A percentile compares a stretch with the other conserved stretches of the same genome.
Evolutionary conservation across 352 stramenopile species (phyloP).

Genomic region (Blastocystis sp.): DNA sequence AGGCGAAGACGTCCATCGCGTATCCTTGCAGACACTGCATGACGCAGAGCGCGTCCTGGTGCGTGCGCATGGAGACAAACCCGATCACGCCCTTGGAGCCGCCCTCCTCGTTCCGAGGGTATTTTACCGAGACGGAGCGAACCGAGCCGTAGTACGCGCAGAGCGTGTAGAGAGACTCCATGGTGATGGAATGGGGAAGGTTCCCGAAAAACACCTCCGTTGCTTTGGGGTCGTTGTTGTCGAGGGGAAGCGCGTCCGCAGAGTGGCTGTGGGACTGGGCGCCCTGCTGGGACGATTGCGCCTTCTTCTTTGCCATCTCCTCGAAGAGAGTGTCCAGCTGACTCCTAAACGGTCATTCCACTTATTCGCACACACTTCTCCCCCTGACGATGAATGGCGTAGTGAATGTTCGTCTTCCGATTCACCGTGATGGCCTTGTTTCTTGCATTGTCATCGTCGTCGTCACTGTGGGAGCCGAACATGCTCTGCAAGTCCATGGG

Average conservation of each 20-base stretch:
- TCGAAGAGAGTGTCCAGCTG: conserved; percentile 61
- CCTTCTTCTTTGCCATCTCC: conserved; percentile 44
- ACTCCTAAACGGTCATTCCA: conserved; percentile 3
- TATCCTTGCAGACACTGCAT: conserved; percentile 12
- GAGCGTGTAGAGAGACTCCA: conserved; percentile 41
- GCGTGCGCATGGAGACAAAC: conserved; percentile 35
- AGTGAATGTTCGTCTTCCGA: conserved; percentile 69
- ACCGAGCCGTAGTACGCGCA: conserved; percentile 60
- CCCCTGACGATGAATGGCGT: conserved; percentile 31
- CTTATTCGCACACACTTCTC: conserved; percentile 34
- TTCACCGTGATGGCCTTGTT: conserved; percentile 46
- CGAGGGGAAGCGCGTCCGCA: not conserved
- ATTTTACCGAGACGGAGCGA: not conserved
- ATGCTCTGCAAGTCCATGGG: conserved; percentile 23
- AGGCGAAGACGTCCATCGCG: not conserved
- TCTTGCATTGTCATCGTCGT: not conserved
- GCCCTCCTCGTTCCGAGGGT: not conserved
- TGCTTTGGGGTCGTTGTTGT: not conserved
- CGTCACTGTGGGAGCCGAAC: conserved; percentile 59
- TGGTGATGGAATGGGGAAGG: conserved; percentile 10
- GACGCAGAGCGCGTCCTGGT: conserved; percentile 5
- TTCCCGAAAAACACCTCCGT: conserved; percentile 55
- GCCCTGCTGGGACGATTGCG: not conserved
- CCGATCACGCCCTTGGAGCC: not conserved
- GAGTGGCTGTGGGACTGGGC: not conserved